Percentiles rank a stretch among this genome's conserved stretches.
These are phyloP conservation scores for Aureoboletus auriporus DNA, from an alignment of 768 basidiomycete species.

Conservation along the genomic window DNA sequence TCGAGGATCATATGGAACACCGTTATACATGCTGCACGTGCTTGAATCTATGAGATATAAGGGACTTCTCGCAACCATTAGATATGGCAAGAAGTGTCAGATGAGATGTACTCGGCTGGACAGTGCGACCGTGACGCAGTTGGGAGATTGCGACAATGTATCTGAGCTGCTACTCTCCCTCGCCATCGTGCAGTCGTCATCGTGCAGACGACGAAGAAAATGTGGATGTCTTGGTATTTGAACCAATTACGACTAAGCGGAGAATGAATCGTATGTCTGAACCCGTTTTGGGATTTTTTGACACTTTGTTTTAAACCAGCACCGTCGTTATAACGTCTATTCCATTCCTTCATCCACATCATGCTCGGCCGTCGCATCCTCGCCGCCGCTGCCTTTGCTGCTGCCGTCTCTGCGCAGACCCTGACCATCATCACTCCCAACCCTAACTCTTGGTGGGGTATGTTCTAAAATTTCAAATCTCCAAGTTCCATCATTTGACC, in stretches of 20 bases:
- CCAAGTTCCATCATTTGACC: neutral
- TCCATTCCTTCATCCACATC: slow-evolving; percentile 11
- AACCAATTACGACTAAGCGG: slow-evolving; percentile 9
- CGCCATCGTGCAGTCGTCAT: too few species aligned
- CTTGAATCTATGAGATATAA: too few species aligned
- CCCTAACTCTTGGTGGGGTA: slow-evolving; percentile 58
- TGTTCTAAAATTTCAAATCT: slow-evolving; percentile 19
- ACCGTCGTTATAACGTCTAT: slow-evolving; percentile 27
- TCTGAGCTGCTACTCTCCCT: too few species aligned
- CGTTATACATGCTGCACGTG: too few species aligned
- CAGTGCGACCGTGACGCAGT: too few species aligned
- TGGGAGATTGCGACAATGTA: too few species aligned
- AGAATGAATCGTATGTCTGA: slow-evolving; percentile 19
- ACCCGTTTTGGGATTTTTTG: slow-evolving; percentile 9
- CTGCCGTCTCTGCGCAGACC: slow-evolving; percentile 33
- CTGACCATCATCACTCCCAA: slow-evolving; percentile 45
- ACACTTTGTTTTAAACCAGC: slow-evolving; percentile 5
- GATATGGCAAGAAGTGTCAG: too few species aligned
- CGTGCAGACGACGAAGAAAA: too few species aligned
- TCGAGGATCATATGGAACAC: neutral
- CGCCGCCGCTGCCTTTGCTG: slow-evolving; percentile 36
- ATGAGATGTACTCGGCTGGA: too few species aligned
- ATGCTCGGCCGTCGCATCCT: slow-evolving; percentile 34
- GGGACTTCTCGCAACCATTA: too few species aligned
- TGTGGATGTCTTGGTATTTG: too few species aligned